Evolutionary conservation across 208 protist species (phyloP), one percentile per base, ranked within the genome.

Genomic region (Phytomonas francai): DNA sequence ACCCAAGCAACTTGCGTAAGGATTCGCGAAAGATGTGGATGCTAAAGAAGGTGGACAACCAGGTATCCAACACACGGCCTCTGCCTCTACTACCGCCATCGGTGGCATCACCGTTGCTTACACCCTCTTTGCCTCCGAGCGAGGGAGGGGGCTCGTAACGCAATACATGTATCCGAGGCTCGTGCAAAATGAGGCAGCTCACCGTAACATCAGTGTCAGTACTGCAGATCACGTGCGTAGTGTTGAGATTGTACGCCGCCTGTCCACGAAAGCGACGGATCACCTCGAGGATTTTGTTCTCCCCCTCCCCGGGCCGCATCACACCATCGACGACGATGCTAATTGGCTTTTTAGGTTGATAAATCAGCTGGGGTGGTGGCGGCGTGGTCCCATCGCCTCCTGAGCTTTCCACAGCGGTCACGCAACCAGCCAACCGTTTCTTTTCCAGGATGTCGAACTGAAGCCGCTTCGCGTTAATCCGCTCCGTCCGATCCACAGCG

Each of bases 151-250:
- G 85, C 73, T 99, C 98, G 78, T 99, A 98, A 63, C 98, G 85
- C 28, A 99, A 77, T 45, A 99, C 93, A 63, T 88, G 84, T 31
- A 99, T 99, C 59, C 97, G 83, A 19, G 97, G 95, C 81, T 99
- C 98, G 78, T 99, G 98, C 54, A 99, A 76, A 12, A 96, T 83
- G n/a, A 99, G 85, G 11, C 76, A 83, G 27, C 83, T 89, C 81
- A 99, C 98, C 51, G 99, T 99, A 19, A 99, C 88, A 83, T 99
- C 98, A 5, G 98, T 99, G 83, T 99, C 98, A 36, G 97, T 90
- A 67, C 98, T 99, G 78, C 99, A 99, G n/a, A 99, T 89, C 54
- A 94, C 85, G 81, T 99, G 98, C 5, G 83, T 80, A 0, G 92
- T 97, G 84, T 99, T 99, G n/a, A 97, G 94, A 69, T 98, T 79